Percentiles rank a stretch among this genome's conserved stretches.
These are phyloP conservation scores for Gossypium trilobum DNA, from an alignment of 441 rosid species.

Conservation along the genomic window DNA sequence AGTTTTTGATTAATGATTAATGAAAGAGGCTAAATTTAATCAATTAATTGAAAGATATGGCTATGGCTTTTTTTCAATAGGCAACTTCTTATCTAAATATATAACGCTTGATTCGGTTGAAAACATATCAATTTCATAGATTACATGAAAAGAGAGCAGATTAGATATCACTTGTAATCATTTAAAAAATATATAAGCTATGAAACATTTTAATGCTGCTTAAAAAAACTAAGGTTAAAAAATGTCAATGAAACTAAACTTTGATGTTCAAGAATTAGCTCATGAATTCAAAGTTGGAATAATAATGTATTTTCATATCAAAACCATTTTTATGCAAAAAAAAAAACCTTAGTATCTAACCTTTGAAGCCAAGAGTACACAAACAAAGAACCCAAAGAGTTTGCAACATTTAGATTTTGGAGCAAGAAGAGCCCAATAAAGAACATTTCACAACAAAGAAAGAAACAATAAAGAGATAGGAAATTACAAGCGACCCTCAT, in stretches of 20 bases:
- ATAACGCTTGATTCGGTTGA: background rate
- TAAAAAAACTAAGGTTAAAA: too few relatives aligned
- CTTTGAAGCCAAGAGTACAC: background rate
- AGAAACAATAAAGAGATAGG: background rate
- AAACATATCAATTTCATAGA: background rate
- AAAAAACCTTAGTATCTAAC: background rate
- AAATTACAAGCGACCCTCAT: conserved; percentile 13
- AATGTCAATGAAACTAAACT: too few relatives aligned
- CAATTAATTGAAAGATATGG: background rate
- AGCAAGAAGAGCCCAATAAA: background rate
- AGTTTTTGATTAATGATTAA: too few relatives aligned
- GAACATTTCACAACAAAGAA: background rate
- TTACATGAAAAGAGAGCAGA: background rate
- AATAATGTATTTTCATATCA: background rate
- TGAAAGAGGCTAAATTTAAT: too few relatives aligned
- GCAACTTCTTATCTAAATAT: background rate
- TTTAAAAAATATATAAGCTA: too few relatives aligned
- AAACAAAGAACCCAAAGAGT: background rate
- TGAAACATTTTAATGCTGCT: too few relatives aligned
- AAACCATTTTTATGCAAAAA: background rate
- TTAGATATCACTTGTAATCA: too few relatives aligned
- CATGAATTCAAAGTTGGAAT: too few relatives aligned
- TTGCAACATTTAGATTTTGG: background rate
- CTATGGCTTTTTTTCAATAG: background rate
- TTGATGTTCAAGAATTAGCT: too few relatives aligned